These are phyloP conservation scores for Oehlia diaphana DNA, from an alignment of 192 early-diverging fungal genomes.

Conservation along the genomic window DNA sequence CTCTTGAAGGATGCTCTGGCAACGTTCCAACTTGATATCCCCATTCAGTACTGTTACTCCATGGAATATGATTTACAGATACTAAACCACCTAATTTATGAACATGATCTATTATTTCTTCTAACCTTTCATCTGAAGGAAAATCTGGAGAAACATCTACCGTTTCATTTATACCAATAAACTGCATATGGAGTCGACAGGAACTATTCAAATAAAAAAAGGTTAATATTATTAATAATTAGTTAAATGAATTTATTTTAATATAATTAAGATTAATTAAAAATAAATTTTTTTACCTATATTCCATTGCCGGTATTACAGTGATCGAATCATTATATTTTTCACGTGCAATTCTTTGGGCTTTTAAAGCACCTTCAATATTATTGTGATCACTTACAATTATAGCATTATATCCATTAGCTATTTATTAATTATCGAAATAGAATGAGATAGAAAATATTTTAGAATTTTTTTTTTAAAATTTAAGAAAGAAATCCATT, in stretches of 20 bases:
- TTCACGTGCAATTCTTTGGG: conserved; percentile 52
- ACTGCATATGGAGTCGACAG: conserved; percentile 73
- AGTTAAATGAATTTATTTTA: neutral
- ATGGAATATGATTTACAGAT: conserved; percentile 78
- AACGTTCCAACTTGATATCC: conserved; percentile 57
- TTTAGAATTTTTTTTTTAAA: neutral
- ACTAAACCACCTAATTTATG: conserved; percentile 71
- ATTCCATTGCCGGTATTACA: conserved; percentile 71
- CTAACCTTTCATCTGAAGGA: conserved; percentile 63
- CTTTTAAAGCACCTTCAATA: conserved; percentile 58
- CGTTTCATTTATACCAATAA: conserved; percentile 57
- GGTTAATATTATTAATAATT: neutral
- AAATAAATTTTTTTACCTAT: conserved; percentile 38
- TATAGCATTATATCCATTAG: conserved; percentile 69
- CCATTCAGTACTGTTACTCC: conserved; percentile 65
- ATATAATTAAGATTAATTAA: neutral
- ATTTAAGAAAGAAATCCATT: neutral
- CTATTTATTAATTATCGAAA: conserved; percentile 31
- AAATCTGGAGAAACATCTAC: conserved; percentile 43
- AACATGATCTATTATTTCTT: conserved; percentile 53
- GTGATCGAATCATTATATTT: conserved; percentile 54
- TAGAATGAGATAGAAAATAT: too few species aligned
- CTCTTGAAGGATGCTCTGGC: conserved; percentile 60
- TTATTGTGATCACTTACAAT: conserved; percentile 75
- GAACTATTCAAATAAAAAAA: conserved; percentile 35